Base-by-base conservation (phyloP, 345 rosid genomes). In the Eutrema heterophyllum region DNA sequence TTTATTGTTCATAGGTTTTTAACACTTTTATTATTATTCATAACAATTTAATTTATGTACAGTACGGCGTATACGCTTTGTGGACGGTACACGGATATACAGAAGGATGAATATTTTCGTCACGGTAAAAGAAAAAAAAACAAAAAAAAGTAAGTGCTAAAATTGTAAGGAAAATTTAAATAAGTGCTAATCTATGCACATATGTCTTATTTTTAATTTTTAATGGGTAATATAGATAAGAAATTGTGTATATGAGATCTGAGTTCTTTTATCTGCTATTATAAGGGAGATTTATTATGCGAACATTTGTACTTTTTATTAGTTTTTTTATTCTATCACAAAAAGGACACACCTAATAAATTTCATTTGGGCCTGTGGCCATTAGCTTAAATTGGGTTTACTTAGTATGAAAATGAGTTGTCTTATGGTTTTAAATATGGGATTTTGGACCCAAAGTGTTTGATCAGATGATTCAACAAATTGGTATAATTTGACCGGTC, bases 401-500 rank as follows among this genome's bases (percentile, higher is more conserved):
- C 51, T 44, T 33, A 12, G 30, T n/a, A 50, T 30, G 39, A 70
- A 48, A 36, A 5, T 38, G 7, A 35, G 21, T 38, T 59, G 29
- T 27, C 33, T 16, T 36, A 15, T 50, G 13, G 24, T 71, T 27
- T 29, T 32, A n/a, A 24, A 30, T 40, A 43, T 27, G 58, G 58
- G 66, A 26, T 33, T 56, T 27, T 39, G 13, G 43, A 48, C 15
- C 51, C 33, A 18, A 57, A 29, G 29, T 38, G 44, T 50, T 29
- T 64, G 59, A 40, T 65, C 32, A 13, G 29, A 50, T 43, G 24
- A 14, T 63, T 32, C 56, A 74, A 39, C 60, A 2, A 5, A 26
- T 55, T 36, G 21, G 48, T 55, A n/a, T 54, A 64, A n/a, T 64
- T 35, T 65, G 71, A 73, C 50, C 7, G 5, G 66, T 65, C 71